Evolutionary conservation across 257 asterid genomes (phyloP).

Genomic region (Schizonepeta tenuifolia): DNA sequence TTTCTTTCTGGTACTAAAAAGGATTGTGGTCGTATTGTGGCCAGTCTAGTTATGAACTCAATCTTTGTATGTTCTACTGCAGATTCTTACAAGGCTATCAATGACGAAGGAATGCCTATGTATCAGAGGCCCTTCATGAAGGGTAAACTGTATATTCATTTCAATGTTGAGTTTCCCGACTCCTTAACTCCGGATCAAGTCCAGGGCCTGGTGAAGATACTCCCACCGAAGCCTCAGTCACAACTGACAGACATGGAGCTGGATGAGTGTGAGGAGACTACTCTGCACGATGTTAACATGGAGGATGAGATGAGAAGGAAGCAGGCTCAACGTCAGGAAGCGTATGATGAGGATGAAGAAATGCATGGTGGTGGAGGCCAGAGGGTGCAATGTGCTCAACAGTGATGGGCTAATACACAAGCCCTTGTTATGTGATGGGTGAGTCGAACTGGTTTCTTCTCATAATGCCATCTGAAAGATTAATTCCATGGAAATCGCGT

Average conservation of each 20-base stretch:
- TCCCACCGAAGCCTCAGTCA: slow-evolving; percentile 47
- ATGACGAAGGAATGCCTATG: slow-evolving; percentile 69
- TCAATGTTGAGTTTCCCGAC: slow-evolving; percentile 62
- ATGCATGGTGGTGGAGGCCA: slow-evolving; percentile 62
- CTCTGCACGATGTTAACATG: slow-evolving; percentile 55
- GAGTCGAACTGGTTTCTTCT: neutral
- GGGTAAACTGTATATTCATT: slow-evolving; percentile 61
- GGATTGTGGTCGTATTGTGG: neutral
- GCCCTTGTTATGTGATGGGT: neutral
- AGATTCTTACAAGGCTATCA: slow-evolving; percentile 64
- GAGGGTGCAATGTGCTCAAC: slow-evolving; percentile 84
- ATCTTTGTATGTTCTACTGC: neutral
- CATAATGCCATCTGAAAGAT: neutral
- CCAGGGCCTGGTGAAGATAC: slow-evolving; percentile 40
- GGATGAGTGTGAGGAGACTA: slow-evolving; percentile 66
- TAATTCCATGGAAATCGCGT: neutral
- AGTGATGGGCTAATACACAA: slow-evolving; percentile 36
- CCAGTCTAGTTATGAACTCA: neutral
- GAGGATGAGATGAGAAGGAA: slow-evolving; percentile 64
- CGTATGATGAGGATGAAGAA: slow-evolving; percentile 75
- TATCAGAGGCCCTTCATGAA: slow-evolving; percentile 60
- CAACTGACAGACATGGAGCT: slow-evolving; percentile 58
- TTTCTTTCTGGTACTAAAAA: neutral
- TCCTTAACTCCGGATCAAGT: slow-evolving; percentile 45
- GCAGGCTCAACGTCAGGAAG: slow-evolving; percentile 65